Base-by-base conservation (phyloP, 345 rosid genomes). In the Cochlearia excelsa region DNA sequence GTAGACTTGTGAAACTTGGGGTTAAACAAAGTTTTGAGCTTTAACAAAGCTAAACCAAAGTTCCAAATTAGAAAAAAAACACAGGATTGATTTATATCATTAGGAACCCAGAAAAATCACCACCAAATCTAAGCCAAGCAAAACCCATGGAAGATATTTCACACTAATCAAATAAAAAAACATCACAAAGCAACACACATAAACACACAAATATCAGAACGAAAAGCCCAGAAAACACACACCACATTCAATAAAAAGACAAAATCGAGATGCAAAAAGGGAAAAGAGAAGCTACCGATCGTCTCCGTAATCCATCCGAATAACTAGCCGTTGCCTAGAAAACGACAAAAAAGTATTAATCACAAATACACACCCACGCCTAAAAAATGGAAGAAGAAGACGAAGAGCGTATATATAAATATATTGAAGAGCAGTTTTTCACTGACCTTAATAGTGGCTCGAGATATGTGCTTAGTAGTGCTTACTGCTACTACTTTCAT, bases 261-360 rank as follows among this genome's bases (percentile, higher is more conserved):
- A 57, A 58, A 50, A 61, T 61, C 63, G 26, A 65, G 42, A 57
- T 34, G 16, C 65, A 48, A 16, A 16, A 59, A 58, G 7, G 31
- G 0, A 0, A 58, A 4, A 6, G 30, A 57, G 42, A 40, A 61
- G 54, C 46, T 77, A 80, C 84, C 63, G 57, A 70, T 63, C 70
- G 10, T 62, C 65, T 48, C 55, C 69, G 70, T 74, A 74, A 62
- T 74, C 79, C 84, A 80, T 77, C 33, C 31, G 41, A 43, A 28
- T 42, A 70, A 67, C 56, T 70, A 75, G 80, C 80, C 76, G 72
- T 73, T 67, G 74, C 64, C 42, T 6, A 51, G 67, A 63, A 61
- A 56, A 43, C 2, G 9, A 34, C 42, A 28, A 0, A 3, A 2
- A 1, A 26, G 7, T 3, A 30, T 16, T 10, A 53, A 45, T 59